Percentiles rank a stretch among this genome's conserved stretches.
These are phyloP conservation scores for Dryadomyces sulphureus DNA, from an alignment of 2,329 filamentous ascomycete species.

Conservation along the genomic window DNA sequence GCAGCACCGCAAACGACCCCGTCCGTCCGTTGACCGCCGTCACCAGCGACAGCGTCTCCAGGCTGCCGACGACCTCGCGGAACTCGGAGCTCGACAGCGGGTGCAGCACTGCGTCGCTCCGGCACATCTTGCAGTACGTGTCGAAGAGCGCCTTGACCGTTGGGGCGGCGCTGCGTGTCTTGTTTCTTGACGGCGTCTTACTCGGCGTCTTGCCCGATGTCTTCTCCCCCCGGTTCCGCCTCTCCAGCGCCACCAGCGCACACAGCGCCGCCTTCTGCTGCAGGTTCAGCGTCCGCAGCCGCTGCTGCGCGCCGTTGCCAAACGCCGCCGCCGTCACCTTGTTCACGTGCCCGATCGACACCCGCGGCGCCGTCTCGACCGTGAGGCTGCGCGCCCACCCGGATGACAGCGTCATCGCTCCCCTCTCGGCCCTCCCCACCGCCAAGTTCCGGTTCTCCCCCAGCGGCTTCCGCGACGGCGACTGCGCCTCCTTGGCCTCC, in stretches of 20 bases:
- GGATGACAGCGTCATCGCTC: conserved; percentile 19
- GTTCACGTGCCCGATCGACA: conserved; percentile 80
- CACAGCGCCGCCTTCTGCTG: conserved; percentile 95
- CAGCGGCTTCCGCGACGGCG: conserved; percentile 50
- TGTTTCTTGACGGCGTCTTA: neutral
- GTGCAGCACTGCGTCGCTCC: conserved; percentile 73
- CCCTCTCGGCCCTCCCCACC: neutral
- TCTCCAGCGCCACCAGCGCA: conserved; percentile 75
- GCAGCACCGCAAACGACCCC: conserved; percentile 47
- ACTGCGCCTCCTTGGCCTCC: neutral
- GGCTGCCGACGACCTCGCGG: conserved; percentile 74
- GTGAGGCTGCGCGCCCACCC: conserved; percentile 49
- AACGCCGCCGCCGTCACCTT: conserved; percentile 83
- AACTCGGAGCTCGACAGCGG: conserved; percentile 87
- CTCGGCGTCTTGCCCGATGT: conserved; percentile 10
- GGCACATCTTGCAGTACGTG: conserved; percentile 71
- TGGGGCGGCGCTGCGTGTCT: conserved; percentile 38
- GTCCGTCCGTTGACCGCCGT: conserved; percentile 55
- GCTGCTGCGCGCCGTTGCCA: conserved; percentile 72
- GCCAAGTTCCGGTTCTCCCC: conserved; percentile 69
- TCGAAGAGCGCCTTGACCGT: conserved; percentile 75
- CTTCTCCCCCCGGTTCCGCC: conserved; percentile 44
- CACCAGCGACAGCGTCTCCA: conserved; percentile 78
- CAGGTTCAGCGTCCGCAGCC: conserved; percentile 76
- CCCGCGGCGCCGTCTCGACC: conserved; percentile 67